Percentiles rank a stretch among this genome's conserved stretches.
phyloP scores from a whole-genome alignment of 139 green algal genomes.

The Tetraselmis chui region DNA sequence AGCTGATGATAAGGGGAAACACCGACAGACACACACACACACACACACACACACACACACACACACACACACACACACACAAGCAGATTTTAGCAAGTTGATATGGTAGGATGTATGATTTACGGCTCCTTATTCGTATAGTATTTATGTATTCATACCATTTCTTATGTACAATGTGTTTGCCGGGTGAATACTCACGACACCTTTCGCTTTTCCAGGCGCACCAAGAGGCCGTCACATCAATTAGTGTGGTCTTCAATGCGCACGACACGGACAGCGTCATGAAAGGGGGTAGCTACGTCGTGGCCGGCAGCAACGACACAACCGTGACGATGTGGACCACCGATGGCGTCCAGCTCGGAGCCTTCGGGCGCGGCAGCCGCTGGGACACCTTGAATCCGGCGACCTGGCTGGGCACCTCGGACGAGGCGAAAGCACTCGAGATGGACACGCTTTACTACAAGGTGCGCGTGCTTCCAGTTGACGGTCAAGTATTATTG shows the following conservation, averaged over 20 bases:
- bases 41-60: no score
- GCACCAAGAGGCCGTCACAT: background rate
- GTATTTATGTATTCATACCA: no score
- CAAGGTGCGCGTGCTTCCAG: background rate
- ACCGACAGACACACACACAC: no score
- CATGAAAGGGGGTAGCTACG: background rate
- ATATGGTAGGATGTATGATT: no score
- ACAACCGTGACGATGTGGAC: background rate
- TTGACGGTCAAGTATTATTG: no score
- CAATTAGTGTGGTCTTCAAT: background rate
- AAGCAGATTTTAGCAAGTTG: no score
- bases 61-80: no score
- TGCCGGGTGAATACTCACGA: no score
- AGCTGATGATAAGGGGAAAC: no score
- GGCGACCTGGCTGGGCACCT: background rate
- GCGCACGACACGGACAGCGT: background rate
- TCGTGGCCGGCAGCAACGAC: background rate
- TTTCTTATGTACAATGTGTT: no score
- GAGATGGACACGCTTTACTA: background rate
- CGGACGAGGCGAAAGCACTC: background rate
- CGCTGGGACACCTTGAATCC: background rate
- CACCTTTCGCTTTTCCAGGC: no score
- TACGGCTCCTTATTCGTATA: no score
- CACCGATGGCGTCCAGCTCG: background rate
- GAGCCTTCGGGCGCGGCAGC: background rate